Conservation (phyloP, 257 asterid species). For the Thymus quinquecostatus region DNA sequence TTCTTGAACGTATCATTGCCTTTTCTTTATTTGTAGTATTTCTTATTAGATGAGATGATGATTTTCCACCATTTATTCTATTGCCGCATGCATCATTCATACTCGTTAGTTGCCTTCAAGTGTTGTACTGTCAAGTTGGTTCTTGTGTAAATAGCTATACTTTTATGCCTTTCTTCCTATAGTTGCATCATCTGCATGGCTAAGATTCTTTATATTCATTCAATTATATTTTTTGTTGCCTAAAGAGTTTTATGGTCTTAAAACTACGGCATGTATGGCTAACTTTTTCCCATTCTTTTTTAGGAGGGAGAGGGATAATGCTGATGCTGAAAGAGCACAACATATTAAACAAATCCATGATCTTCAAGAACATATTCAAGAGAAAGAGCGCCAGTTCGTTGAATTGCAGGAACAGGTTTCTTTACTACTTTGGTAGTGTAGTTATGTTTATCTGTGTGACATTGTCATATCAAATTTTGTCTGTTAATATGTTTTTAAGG, state of each 20-base stretch:
- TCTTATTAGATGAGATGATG: conserved; percentile 9
- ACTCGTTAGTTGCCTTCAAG: conserved; percentile 14
- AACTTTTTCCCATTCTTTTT: conserved; percentile 24
- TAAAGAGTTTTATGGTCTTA: conserved; percentile 3
- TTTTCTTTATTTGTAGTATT: not conserved
- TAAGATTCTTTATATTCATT: not conserved
- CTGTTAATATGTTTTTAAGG: not conserved
- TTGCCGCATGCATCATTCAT: not conserved
- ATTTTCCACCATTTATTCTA: conserved; percentile 7
- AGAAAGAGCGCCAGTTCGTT: conserved; percentile 71
- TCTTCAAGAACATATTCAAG: conserved; percentile 89
- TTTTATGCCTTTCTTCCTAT: not conserved
- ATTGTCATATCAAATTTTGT: conserved; percentile 8
- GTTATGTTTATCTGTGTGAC: not conserved
- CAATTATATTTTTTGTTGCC: not conserved
- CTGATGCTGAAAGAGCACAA: conserved; percentile 83
- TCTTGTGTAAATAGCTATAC: conserved; percentile 13
- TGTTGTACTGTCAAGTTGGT: conserved; percentile 25
- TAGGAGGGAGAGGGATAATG: conserved; percentile 87
- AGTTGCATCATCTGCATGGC: not conserved
- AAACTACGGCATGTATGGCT: not conserved
- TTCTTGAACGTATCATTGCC: not conserved
- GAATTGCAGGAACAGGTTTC: conserved; percentile 88
- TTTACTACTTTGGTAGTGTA: not conserved
- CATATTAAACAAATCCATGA: conserved; percentile 86